Percentiles rank a stretch among this genome's conserved stretches.
Evolutionary conservation across 495 filamentous ascomycete species (phyloP).

Genomic region (Tuber calosporum): DNA sequence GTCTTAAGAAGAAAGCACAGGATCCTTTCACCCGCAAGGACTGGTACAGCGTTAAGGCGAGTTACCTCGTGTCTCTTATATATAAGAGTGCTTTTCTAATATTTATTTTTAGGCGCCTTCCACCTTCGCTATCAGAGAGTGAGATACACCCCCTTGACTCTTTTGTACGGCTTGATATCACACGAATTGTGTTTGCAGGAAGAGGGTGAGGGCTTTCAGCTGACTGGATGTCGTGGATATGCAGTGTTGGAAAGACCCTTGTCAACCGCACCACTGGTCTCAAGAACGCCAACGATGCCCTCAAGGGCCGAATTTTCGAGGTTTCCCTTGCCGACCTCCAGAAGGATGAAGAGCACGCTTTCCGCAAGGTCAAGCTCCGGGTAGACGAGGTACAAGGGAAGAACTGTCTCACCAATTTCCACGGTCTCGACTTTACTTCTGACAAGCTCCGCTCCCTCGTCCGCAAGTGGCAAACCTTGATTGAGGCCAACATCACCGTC

Average conservation of each 20-base stretch:
- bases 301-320: constrained; percentile 98
- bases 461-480: constrained; percentile 98
- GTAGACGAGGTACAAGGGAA: constrained; percentile 99
- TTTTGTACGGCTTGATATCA: constrained; percentile 12
- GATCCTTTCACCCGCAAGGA: constrained; percentile 98
- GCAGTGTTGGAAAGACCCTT: constrained; percentile 94
- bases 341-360: constrained; percentile 98
- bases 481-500: constrained; percentile 98
- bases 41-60: constrained; percentile 95
- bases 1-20: constrained; percentile 97
- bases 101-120: constrained; percentile 66
- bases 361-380: constrained; percentile 98
- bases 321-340: constrained; percentile 97
- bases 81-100: constrained; percentile 61
- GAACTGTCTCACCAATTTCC: constrained; percentile 99
- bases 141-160: constrained; percentile 47
- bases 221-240: constrained; percentile 14
- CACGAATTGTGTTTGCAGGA: constrained; percentile 3
- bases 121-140: constrained; percentile 94
- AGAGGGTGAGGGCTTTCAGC: constrained; percentile 6
- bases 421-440: constrained; percentile 98
- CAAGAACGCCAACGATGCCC: constrained; percentile 97
- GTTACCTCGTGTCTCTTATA: constrained; percentile 76
- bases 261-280: constrained; percentile 98
- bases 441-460: constrained; percentile 98